A percentile compares a stretch with the other conserved stretches of the same genome.
These are phyloP conservation scores for Otatea glauca DNA, from an alignment of 176 grass and related monocot species.

Conservation along the genomic window DNA sequence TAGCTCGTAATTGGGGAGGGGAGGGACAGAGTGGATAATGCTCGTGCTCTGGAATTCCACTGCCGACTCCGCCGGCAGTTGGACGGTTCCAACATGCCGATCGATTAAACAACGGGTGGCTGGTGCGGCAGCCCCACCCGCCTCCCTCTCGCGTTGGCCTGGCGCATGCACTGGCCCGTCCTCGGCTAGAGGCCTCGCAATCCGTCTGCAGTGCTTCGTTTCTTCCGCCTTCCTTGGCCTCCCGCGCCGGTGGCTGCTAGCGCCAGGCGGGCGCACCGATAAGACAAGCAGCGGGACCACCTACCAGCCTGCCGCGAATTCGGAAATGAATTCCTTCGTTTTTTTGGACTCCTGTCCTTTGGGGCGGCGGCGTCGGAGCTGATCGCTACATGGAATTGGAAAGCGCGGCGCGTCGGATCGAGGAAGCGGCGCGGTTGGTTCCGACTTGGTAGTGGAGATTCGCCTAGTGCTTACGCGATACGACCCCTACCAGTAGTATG, in stretches of 20 bases:
- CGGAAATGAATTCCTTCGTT: constrained; percentile 16
- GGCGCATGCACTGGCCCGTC: constrained; percentile 4
- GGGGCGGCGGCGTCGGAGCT: neutral
- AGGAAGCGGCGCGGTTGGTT: constrained; percentile 10
- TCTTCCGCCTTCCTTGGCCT: constrained; percentile 1
- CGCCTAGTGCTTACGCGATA: neutral
- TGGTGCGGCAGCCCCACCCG: neutral
- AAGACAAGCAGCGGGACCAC: constrained; percentile 21
- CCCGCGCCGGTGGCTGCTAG: neutral
- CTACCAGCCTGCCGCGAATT: constrained; percentile 16
- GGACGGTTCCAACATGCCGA: constrained; percentile 45
- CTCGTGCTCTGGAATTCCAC: constrained; percentile 50
- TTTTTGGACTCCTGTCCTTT: neutral
- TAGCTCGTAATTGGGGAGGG: neutral
- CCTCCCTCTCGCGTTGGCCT: neutral
- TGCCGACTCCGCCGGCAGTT: constrained; percentile 56
- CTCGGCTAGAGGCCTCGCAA: constrained; percentile 22
- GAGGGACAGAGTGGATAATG: constrained; percentile 50
- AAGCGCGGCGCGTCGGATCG: constrained; percentile 6
- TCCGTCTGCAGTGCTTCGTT: constrained; percentile 26
- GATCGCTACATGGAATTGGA: neutral
- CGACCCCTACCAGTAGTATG: neutral
- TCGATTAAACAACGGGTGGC: constrained; percentile 45
- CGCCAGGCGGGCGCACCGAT: constrained; percentile 28
- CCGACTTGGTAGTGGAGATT: constrained; percentile 5